phyloP scores from a whole-genome alignment of 148 eudicot genomes.

The Suaeda aralocaspica region DNA sequence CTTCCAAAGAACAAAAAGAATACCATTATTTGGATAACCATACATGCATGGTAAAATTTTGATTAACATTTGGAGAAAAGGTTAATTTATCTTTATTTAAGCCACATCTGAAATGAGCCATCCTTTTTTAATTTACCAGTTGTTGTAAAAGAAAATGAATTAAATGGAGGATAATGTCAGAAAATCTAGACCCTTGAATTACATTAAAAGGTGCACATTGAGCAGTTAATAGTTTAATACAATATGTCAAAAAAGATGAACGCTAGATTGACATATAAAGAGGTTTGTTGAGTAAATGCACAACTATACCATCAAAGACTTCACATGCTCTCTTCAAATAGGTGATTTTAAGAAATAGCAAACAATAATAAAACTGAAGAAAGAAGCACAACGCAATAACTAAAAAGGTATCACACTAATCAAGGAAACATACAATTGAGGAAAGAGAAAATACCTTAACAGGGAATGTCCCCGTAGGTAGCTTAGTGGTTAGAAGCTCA shows the following conservation, averaged over 20 bases:
- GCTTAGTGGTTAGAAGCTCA: slow-evolving; percentile 87
- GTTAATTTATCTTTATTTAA: neutral
- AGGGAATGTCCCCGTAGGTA: slow-evolving; percentile 89
- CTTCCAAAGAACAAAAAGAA: neutral
- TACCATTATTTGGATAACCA: neutral
- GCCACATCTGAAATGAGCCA: too few relatives aligned
- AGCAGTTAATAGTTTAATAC: neutral
- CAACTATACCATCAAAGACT: neutral
- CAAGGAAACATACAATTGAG: neutral
- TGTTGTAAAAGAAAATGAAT: too few relatives aligned
- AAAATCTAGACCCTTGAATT: neutral
- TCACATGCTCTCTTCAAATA: neutral
- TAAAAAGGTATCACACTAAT: too few relatives aligned
- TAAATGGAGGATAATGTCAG: neutral
- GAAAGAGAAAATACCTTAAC: slow-evolving; percentile 56
- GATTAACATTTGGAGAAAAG: neutral
- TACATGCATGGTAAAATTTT: neutral
- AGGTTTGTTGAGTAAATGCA: neutral
- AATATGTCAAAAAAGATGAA: neutral
- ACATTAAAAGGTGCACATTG: too few relatives aligned
- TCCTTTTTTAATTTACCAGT: neutral
- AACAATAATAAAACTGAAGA: neutral
- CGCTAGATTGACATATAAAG: neutral
- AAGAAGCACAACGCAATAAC: slow-evolving; percentile 3
- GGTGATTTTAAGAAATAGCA: neutral